Evolutionary conservation across 257 asterid genomes (phyloP), one percentile per base, ranked within the genome.

Genomic region (Cruciata laevipes): DNA sequence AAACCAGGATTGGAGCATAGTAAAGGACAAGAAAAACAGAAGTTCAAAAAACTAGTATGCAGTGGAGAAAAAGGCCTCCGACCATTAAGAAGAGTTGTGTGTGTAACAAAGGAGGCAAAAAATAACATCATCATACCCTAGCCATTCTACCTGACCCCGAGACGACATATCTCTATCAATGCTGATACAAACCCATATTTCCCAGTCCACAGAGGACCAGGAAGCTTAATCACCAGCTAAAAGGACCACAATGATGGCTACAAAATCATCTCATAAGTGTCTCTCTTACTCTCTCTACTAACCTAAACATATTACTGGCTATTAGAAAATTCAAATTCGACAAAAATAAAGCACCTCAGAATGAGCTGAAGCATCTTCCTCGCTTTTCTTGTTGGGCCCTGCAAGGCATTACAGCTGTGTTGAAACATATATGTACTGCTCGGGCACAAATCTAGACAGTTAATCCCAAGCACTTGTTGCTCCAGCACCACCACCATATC

Each of bases 401-500:
- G 70, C 68, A 35, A 62, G 12, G 73, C 66, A 52, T 17, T 52
- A 35, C 64, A 63, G 63, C 65, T 69, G 61, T 57, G 55, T 31
- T 31, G 44, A 53, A 52, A 59, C 13, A 72, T 75, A 2, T 58
- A 70, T 75, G 62, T 51, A 49, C 75, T 58, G 65, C 30, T 35
- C 27, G 21, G 57, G 66, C 44, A 63, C 71, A 65, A 64, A 25
- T 42, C 65, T 4, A n/a, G 60, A 53, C 12, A 3, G 12, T 27
- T 73, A 73, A 42, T 73, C 81, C 72, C 81, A 76, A 20, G 80
- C 76, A 63, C 80, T 76, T 6, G 75, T 35, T 4, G 14, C 63
- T 33, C 75, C 75, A 37, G 67, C 55, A 37, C 75, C 65, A 53
- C 57, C 74, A 58, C 85, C 87, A 24, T 87, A 82, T 12, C 83